These are phyloP conservation scores for Saraca asoca DNA, from an alignment of 331 rosid species.

Conservation along the genomic window DNA sequence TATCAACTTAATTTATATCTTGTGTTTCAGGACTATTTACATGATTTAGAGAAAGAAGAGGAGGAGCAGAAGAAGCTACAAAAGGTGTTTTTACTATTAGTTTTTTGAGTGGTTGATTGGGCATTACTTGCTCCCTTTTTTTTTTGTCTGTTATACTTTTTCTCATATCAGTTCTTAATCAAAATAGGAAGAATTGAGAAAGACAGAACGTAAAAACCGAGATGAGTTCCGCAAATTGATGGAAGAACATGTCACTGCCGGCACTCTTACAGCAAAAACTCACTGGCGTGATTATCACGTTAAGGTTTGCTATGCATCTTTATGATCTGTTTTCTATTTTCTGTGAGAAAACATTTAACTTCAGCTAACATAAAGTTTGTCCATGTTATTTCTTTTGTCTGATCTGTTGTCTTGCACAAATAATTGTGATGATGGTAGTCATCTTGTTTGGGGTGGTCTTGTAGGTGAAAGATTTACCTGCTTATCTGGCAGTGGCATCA, in stretches of 20 bases:
- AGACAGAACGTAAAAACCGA: slow-evolving; percentile 84
- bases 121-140: slow-evolving; percentile 12
- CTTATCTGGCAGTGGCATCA: slow-evolving; percentile 72
- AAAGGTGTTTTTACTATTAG: slow-evolving; percentile 55
- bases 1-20: slow-evolving; percentile 36
- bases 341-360: slow-evolving; percentile 23
- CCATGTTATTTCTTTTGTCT: slow-evolving; percentile 19
- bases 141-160: slow-evolving; percentile 15
- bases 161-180: slow-evolving; percentile 41
- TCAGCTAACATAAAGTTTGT: slow-evolving; percentile 10
- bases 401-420: slow-evolving; percentile 29
- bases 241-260: slow-evolving; percentile 76
- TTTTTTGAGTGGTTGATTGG: slow-evolving; percentile 17
- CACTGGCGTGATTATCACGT: slow-evolving; percentile 86
- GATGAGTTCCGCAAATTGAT: slow-evolving; percentile 90
- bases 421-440: background rate
- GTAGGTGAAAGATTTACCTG: slow-evolving; percentile 81
- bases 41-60: slow-evolving; percentile 85
- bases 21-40: slow-evolving; percentile 65
- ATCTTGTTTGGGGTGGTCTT: slow-evolving; percentile 28
- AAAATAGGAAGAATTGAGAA: slow-evolving; percentile 86
- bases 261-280: slow-evolving; percentile 73
- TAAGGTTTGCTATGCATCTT: slow-evolving; percentile 48
- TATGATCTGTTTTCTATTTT: slow-evolving; percentile 14
- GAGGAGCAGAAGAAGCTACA: slow-evolving; percentile 89